These are phyloP conservation scores for Hypholoma sublateritium DNA, from an alignment of 768 basidiomycete genomes.

Conservation along the genomic window DNA sequence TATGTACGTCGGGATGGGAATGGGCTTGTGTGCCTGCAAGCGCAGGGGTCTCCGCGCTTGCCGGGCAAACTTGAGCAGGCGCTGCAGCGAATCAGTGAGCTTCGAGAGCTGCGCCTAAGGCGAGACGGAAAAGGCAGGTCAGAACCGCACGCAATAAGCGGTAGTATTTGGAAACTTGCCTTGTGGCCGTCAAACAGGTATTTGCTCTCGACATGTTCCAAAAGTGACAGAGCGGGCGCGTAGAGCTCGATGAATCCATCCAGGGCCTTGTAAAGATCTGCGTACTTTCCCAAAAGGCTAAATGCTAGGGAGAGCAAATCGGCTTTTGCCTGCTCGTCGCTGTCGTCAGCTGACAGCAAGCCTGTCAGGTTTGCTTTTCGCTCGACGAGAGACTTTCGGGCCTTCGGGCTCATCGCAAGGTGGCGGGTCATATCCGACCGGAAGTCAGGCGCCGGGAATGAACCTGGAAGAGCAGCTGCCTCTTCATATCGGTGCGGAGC, in stretches of 20 bases:
- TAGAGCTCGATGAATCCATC: slow-evolving; percentile 88
- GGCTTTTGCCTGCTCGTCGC: slow-evolving; percentile 65
- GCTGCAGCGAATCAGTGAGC: slow-evolving; percentile 48
- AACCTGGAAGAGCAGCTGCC: slow-evolving; percentile 55
- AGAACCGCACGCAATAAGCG: slow-evolving; percentile 1
- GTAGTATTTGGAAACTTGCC: slow-evolving; percentile 37
- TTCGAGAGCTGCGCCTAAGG: slow-evolving; percentile 47
- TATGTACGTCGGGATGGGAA: slow-evolving; percentile 89
- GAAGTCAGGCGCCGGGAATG: slow-evolving; percentile 74
- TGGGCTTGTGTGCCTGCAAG: slow-evolving; percentile 93
- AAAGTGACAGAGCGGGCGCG: slow-evolving; percentile 58
- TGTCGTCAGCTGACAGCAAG: slow-evolving; percentile 36
- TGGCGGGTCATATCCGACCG: slow-evolving; percentile 42
- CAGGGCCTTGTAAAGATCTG: slow-evolving; percentile 74
- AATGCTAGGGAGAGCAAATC: slow-evolving; percentile 67
- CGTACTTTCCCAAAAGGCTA: slow-evolving; percentile 63
- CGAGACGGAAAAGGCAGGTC: slow-evolving; percentile 9
- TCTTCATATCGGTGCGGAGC: slow-evolving; percentile 59
- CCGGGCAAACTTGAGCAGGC: slow-evolving; percentile 71
- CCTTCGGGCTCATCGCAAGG: slow-evolving; percentile 39
- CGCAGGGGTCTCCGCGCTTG: slow-evolving; percentile 75
- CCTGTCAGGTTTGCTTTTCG: slow-evolving; percentile 47
- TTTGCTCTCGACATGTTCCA: slow-evolving; percentile 51
- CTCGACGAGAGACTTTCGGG: slow-evolving; percentile 37
- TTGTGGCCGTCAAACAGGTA: slow-evolving; percentile 50